Evolutionary conservation across 495 filamentous ascomycete species (phyloP), one percentile per base, ranked within the genome.

Genomic region (Xylaria telfairii): DNA sequence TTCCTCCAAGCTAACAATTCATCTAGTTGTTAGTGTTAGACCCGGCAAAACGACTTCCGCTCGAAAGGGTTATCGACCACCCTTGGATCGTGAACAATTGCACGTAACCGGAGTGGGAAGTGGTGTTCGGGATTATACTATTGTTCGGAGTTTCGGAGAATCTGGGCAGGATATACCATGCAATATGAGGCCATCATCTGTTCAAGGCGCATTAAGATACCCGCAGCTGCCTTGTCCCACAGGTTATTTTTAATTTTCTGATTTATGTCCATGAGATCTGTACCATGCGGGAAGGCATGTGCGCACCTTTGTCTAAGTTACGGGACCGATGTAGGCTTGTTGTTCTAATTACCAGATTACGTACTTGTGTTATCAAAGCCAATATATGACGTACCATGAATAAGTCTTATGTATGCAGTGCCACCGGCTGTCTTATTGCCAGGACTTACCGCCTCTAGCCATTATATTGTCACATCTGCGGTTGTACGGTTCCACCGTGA

Each of bases 1-100:
- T 17, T 51, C 51, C 9, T 26, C 12, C 7, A 28, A 5, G 30
- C 57, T 73, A 49, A 73, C 63, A 1, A 4, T 1, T 32, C 62
- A 1, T 61, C 37, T 75, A 93, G 90, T 80, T 94, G 61, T 86
- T 94, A 46, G 90, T 93, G 30, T 82, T 93, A 70, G 90, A 93
- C 69, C 92, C 92, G 1, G 90, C 92, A 68, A 91, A 91, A 80
- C 84, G 92, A n/a, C 91, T 94, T 56, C 82, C 91, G 1, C 84
- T 94, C 3, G 87, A 90, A 26, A 89, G 92, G 24, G 89, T 93
- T 62, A 85, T 89, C 72, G 83, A 84, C 62, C 92, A 94, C 77
- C 91, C 92, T 39, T 94, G 92, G 92, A 93, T 94, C 69, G 72
- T 93, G 61, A 93, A 92, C 82, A 89, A 94, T 76, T 93, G 92